A percentile compares a stretch with the other conserved stretches of the same genome.
Evolutionary conservation across 257 asterid species (phyloP).

Genomic region (Salvia splendens): DNA sequence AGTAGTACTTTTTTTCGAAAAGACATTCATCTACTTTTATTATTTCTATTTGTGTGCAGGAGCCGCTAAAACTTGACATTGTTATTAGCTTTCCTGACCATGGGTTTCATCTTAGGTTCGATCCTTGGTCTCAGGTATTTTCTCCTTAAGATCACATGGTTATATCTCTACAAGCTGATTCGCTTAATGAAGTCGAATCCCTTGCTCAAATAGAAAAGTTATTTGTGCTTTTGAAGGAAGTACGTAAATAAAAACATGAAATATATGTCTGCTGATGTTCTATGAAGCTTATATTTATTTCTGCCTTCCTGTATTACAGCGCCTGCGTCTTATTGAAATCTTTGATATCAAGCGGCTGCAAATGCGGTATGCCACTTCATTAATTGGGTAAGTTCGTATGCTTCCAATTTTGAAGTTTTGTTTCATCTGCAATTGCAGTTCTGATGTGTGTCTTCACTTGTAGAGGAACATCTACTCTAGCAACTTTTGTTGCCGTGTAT

Average conservation of each 20-base stretch:
- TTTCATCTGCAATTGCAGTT: conserved; percentile 10
- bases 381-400: conserved; percentile 62
- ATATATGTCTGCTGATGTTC: conserved; percentile 15
- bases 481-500: conserved; percentile 86
- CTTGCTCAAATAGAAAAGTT: not conserved
- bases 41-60: conserved; percentile 48
- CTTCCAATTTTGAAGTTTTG: conserved; percentile 7
- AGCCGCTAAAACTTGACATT: conserved; percentile 73
- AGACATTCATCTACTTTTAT: conserved; percentile 15
- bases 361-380: conserved; percentile 79
- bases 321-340: conserved; percentile 80
- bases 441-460: conserved; percentile 34
- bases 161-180: conserved; percentile 23
- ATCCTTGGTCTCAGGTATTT: conserved; percentile 91
- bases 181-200: not conserved
- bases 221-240: not conserved
- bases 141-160: conserved; percentile 19
- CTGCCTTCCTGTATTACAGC: conserved; percentile 42
- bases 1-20: no score
- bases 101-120: conserved; percentile 87
- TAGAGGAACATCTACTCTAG: conserved; percentile 79
- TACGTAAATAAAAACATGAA: not conserved
- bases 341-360: conserved; percentile 81
- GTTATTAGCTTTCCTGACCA: conserved; percentile 92
- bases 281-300: conserved; percentile 25